A percentile compares a stretch with the other conserved stretches of the same genome.
Conservation (phyloP, 225 moss, liverwort and hornwort genomes). For the Thuidium tamariscinum region DNA sequence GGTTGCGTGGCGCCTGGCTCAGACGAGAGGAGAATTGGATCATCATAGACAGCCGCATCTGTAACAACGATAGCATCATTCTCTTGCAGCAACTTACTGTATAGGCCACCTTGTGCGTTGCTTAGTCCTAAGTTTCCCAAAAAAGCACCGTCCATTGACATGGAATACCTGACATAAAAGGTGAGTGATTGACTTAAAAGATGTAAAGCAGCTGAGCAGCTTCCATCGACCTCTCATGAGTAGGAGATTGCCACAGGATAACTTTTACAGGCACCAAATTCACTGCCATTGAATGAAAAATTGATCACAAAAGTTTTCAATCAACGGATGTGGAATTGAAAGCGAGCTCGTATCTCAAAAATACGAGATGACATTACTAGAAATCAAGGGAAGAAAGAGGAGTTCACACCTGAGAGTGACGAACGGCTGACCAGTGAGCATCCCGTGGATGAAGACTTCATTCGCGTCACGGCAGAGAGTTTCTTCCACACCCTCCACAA, state of each 20-base stretch:
- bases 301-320: neutral
- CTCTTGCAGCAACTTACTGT: slow-evolving; percentile 71
- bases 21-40: slow-evolving; percentile 58
- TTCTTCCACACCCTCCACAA: slow-evolving; percentile 89
- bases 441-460: slow-evolving; percentile 79
- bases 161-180: slow-evolving; percentile 54
- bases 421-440: slow-evolving; percentile 63
- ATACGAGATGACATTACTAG: neutral
- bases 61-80: slow-evolving; percentile 77
- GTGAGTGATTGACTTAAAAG: neutral
- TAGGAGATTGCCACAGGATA: neutral
- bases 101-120: slow-evolving; percentile 40
- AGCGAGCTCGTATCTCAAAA: neutral
- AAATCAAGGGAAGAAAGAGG: neutral
- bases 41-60: slow-evolving; percentile 48
- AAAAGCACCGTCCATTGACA: slow-evolving; percentile 79
- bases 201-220: neutral
- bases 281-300: neutral
- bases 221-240: neutral
- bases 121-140: slow-evolving; percentile 33
- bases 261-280: neutral
- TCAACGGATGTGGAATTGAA: neutral
- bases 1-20: slow-evolving; percentile 81
- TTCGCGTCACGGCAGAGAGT: slow-evolving; percentile 54
- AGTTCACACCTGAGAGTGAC: slow-evolving; percentile 67